Evolutionary conservation across 345 rosid species (phyloP).

Genomic region (Balakata baccata): DNA sequence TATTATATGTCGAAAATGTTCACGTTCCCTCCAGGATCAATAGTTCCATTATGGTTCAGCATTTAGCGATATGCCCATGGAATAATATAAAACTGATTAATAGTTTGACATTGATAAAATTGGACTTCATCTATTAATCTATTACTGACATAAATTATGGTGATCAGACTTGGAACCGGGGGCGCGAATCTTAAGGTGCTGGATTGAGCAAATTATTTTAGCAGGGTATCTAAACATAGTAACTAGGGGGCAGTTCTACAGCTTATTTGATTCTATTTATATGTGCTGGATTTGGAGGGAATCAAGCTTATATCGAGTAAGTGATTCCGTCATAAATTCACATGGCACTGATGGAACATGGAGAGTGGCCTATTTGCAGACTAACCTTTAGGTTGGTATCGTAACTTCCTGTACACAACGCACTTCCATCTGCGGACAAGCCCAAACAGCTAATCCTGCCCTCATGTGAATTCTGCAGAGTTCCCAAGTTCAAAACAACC

Average conservation of each 20-base stretch:
- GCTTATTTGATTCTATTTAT: background rate
- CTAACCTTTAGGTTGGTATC: slow-evolving; percentile 94
- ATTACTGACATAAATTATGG: background rate
- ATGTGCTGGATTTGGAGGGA: background rate
- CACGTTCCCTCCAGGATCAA: background rate
- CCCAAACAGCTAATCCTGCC: slow-evolving; percentile 81
- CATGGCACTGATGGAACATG: slow-evolving; percentile 1
- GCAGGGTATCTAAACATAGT: background rate
- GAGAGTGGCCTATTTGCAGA: slow-evolving; percentile 3
- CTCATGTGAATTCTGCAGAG: slow-evolving; percentile 74
- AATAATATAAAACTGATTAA: background rate
- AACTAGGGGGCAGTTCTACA: background rate
- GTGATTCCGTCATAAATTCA: background rate
- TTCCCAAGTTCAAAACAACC: slow-evolving; percentile 79
- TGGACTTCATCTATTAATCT: background rate
- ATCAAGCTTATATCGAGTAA: background rate
- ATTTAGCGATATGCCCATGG: no score
- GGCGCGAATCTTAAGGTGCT: background rate
- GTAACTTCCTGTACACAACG: slow-evolving; percentile 98
- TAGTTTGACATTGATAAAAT: background rate
- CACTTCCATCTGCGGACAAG: slow-evolving; percentile 96
- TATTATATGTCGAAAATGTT: background rate
- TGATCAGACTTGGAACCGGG: background rate
- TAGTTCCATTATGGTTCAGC: background rate
- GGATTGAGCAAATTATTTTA: background rate